Percentiles rank a stretch among this genome's conserved stretches.
These are phyloP conservation scores for Pseudisothecium myosuroides DNA, from an alignment of 225 moss, liverwort and hornwort genomes.

Conservation along the genomic window DNA sequence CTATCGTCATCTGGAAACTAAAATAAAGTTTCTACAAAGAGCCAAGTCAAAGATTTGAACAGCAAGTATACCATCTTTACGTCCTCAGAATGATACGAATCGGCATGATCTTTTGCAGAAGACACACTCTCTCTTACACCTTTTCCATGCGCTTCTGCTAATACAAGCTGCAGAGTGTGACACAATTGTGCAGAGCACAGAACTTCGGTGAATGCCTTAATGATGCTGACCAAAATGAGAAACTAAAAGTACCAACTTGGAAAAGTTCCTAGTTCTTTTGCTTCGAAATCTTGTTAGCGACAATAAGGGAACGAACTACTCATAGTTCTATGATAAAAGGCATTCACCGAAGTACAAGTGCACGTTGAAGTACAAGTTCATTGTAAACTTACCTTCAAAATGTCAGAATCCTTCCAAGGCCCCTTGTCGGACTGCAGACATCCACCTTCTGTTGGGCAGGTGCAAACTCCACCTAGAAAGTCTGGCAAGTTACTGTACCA, in stretches of 20 bases:
- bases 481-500: constrained; percentile 59
- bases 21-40: background rate
- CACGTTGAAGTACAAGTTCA: background rate
- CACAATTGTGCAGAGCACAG: background rate
- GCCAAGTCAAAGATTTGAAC: background rate
- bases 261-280: background rate
- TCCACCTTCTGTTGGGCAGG: constrained; percentile 41
- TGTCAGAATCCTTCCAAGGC: constrained; percentile 46
- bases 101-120: background rate
- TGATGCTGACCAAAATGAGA: background rate
- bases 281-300: background rate
- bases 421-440: constrained; percentile 51
- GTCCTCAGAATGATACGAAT: background rate
- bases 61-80: constrained; percentile 18
- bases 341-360: no score
- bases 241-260: background rate
- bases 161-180: constrained; percentile 18
- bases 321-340: background rate
- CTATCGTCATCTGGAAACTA: background rate
- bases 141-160: constrained; percentile 9
- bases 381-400: constrained; percentile 27
- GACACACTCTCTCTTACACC: constrained; percentile 10
- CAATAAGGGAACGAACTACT: background rate
- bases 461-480: constrained; percentile 50
- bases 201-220: background rate